These are phyloP conservation scores for Verticillium longisporum DNA, from an alignment of 2,329 filamentous ascomycete species.

Conservation along the genomic window DNA sequence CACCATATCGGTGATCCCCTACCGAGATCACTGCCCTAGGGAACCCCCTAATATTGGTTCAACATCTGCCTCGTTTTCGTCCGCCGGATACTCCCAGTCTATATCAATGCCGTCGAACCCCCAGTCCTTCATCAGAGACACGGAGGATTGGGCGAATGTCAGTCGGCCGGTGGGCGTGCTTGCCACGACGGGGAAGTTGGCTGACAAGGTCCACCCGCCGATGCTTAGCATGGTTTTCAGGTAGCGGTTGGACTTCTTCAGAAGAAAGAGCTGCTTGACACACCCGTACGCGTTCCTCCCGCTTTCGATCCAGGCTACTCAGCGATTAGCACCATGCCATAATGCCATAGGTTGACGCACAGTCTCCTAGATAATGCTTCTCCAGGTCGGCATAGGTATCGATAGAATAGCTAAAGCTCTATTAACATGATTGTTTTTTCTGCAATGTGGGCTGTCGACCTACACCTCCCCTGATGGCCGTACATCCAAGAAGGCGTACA, in stretches of 20 bases:
- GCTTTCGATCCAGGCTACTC: conserved; percentile 52
- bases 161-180: conserved; percentile 63
- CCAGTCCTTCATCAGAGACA: conserved; percentile 69
- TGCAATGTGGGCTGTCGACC: conserved; percentile 12
- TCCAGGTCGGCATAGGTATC: conserved; percentile 65
- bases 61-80: conserved; percentile 44
- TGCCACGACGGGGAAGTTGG: conserved; percentile 70
- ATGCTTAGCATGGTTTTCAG: conserved; percentile 82
- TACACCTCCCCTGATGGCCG: conserved; percentile 65
- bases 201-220: conserved; percentile 86
- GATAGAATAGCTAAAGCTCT: conserved; percentile 43
- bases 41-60: no score
- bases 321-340: background rate
- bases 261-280: conserved; percentile 78
- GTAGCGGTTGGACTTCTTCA: conserved; percentile 74
- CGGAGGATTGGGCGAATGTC: conserved; percentile 66
- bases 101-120: conserved; percentile 69
- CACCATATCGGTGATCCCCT: no score
- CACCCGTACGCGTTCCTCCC: conserved; percentile 84
- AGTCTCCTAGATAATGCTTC: conserved; percentile 67
- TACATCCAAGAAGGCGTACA: conserved; percentile 79
- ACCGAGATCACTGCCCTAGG: no score
- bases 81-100: conserved; percentile 58
- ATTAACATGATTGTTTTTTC: background rate
- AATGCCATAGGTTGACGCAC: conserved; percentile 21